Base-by-base conservation (phyloP, 495 filamentous ascomycete genomes). In the Xylaria longipes region DNA sequence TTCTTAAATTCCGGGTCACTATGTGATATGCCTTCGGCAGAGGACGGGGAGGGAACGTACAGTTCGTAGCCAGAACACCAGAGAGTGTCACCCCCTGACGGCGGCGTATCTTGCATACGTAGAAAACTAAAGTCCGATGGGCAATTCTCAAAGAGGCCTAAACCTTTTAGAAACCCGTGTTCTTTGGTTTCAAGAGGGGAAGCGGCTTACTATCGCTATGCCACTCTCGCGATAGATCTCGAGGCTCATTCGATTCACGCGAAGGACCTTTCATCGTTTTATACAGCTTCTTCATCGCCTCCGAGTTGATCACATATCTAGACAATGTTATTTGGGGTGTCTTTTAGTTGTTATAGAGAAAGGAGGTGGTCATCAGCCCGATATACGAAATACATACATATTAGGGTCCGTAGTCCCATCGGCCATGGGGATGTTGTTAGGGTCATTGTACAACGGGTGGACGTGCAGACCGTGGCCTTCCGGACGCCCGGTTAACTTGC, bases 231-330 rank as follows among this genome's bases (percentile, higher is more conserved):
- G 73, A 73, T 6, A 84, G 74, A 71, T 84, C 80, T 33, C 75
- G 76, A 5, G 83, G 82, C 65, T 84, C 80, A 31, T 20, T 76
- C 15, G 43, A 31, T 27, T 71, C 68, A 43, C 73, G 72, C 11
- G 77, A 73, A 2, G 71, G 75, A 69, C 72, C 69, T 68, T 76
- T 78, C 83, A 84, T 83, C 5, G 83, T 83, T 25, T 78, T 80
- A 69, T 84, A 84, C 58, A 84, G 61, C 69, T 81, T 82, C 73
- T 84, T 84, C 9, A 78, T 75, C 0, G 83, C 83, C 57, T 84
- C 83, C 14, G 81, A 80, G 71, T 84, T 84, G 71, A 84, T 84
- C 29, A 84, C 83, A 70, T 84, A 84, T 50, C 81, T 84, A 61
- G 2, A 11, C 11, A 6, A 43, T 11, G 27, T 35, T 29, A 52